These are phyloP conservation scores for Delonix regia DNA, from an alignment of 306 rosid species.

Conservation along the genomic window DNA sequence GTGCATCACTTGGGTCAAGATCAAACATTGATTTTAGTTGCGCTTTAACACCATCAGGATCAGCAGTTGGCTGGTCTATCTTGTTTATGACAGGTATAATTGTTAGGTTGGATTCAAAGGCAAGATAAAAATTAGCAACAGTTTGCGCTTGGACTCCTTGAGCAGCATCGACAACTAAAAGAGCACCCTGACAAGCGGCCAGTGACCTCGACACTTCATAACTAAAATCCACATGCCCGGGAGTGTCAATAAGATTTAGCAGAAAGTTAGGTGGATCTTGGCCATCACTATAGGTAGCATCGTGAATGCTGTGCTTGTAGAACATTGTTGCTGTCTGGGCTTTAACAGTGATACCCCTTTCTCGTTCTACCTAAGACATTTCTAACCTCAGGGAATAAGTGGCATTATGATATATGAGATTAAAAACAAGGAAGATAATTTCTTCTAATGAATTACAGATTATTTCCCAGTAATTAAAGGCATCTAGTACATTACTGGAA, in stretches of 20 bases:
- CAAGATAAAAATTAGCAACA: conserved; percentile 92
- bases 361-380: conserved; percentile 80
- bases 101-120: conserved; percentile 76
- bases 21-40: conserved; percentile 91
- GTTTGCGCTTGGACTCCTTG: conserved; percentile 98
- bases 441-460: not conserved
- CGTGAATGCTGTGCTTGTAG: conserved; percentile 48
- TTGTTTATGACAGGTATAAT: conserved; percentile 84
- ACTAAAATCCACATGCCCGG: conserved; percentile 94
- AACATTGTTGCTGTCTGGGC: conserved; percentile 99
- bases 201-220: conserved; percentile 92
- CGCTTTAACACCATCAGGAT: conserved; percentile 84
- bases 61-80: conserved; percentile 94
- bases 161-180: conserved; percentile 91
- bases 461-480: not conserved
- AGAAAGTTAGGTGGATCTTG: conserved; percentile 49
- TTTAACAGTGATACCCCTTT: conserved; percentile 93
- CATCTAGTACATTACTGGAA: not conserved
- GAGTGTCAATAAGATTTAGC: conserved; percentile 85
- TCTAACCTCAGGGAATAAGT: conserved; percentile 35
- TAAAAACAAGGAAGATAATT: conserved; percentile 26
- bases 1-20: conserved; percentile 76
- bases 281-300: conserved; percentile 36
- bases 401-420: not conserved
- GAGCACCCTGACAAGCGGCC: conserved; percentile 96